Evolutionary conservation across 2,329 filamentous ascomycete species (phyloP).

Genomic region (Geoglossum cookeanum): DNA sequence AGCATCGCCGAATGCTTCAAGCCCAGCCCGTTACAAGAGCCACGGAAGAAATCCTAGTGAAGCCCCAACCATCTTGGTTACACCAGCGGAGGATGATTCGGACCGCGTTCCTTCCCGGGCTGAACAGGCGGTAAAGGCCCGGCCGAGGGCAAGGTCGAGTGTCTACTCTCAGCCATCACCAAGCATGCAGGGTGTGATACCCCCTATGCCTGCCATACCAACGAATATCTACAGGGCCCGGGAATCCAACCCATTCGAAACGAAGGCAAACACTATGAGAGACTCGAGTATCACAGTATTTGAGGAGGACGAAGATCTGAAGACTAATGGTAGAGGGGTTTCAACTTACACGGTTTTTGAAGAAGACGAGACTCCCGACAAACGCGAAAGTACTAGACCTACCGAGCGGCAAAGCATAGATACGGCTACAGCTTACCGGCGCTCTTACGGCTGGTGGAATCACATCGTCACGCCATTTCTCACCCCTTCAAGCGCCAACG

Average conservation of each 20-base stretch:
- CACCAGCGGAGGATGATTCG: constrained; percentile 26
- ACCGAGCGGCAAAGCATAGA: constrained; percentile 18
- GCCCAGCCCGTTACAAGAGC: not conserved
- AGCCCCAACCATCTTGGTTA: constrained; percentile 31
- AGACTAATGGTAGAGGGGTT: constrained; percentile 24
- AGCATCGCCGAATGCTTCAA: constrained; percentile 2
- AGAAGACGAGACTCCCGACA: constrained; percentile 33
- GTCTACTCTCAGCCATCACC: not conserved
- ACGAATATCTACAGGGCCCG: not conserved
- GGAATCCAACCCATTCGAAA: not conserved
- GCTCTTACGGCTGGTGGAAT: constrained; percentile 60
- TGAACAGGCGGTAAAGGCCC: not conserved
- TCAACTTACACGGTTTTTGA: constrained; percentile 51
- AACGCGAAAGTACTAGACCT: constrained; percentile 11
- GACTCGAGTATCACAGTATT: constrained; percentile 1
- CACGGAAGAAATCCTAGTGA: constrained; percentile 13
- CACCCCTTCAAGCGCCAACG: constrained; percentile 18
- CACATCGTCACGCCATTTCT: constrained; percentile 52
- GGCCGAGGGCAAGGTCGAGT: constrained; percentile 1
- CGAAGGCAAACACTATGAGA: not conserved
- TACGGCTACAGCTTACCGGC: constrained; percentile 33
- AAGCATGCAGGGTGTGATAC: constrained; percentile 36
- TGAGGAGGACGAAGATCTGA: constrained; percentile 30
- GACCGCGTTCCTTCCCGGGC: not conserved
- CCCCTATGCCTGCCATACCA: constrained; percentile 31